Base-by-base conservation (phyloP, 2,329 filamentous ascomycete species). In the Fusarium sp. region DNA sequence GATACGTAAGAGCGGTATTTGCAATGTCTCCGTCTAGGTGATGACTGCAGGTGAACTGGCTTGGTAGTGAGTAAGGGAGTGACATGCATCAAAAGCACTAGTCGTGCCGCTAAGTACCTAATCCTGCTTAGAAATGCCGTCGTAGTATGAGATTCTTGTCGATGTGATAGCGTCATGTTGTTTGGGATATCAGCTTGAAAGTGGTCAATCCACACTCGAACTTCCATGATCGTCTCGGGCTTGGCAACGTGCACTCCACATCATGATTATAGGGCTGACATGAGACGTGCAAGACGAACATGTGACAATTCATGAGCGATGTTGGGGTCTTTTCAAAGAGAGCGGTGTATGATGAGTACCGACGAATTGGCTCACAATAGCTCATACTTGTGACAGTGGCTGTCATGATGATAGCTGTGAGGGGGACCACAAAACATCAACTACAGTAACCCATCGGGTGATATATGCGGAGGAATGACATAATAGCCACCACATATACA, bases 251-350 rank as follows among this genome's bases (percentile, higher is more conserved):
- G 31, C 30, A 31, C 65, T 53, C 46, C 65, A 69, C 55, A 49
- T 26, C 28, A n/a, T 45, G 11, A 54, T 51, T 42, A 54, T 62
- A 69, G 55, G 55, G 65, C 65, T 69, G 65, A 66, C 65, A 57
- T 62, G 65, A 69, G 51, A 45, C 49, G 28, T 42, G 28, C 26
- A n/a, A 42, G 46, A 36, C 13, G 30, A 42, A 4, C 52, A 54
- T 64, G 58, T 67, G 36, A 64, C 58, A 53, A 30, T 47, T 18
- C n/a, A 23, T 46, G 26, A 36, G 23, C 23, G 10, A 34, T 37
- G 13, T 10, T 12, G 28, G 10, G 5, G 8, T 4, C 10, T 15
- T 53, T 18, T 36, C 4, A 4, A 4, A 18, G 20, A n/a, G n/a
- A 55, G 42, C 41, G 41, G 53, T 60, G 41, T 49, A 40, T 20